Evolutionary conservation across 768 basidiomycete species (phyloP).

Genomic region (Boletus coccyginus): DNA sequence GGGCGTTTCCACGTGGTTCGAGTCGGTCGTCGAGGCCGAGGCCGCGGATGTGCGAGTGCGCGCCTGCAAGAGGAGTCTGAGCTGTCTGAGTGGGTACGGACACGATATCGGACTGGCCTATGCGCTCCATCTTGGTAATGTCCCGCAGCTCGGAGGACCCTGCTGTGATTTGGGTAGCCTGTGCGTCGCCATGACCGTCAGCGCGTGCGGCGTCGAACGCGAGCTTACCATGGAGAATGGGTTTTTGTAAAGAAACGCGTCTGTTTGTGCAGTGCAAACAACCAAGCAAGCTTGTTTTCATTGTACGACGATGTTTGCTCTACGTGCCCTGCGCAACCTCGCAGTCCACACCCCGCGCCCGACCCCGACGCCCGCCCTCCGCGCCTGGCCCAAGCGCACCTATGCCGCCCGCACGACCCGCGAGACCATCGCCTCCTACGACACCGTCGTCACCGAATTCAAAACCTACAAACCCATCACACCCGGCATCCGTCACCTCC

Average conservation of each 20-base stretch:
- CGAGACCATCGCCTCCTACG: conserved; percentile 33
- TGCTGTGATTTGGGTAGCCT: conserved; percentile 74
- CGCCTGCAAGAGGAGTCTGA: conserved; percentile 46
- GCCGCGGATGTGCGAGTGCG: conserved; percentile 93
- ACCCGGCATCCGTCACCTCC: conserved; percentile 83
- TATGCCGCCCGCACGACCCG: conserved; percentile 36
- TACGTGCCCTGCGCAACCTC: conserved; percentile 21
- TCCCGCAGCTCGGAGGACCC: conserved; percentile 79
- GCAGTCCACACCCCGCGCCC: conserved; percentile 2
- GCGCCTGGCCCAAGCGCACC: conserved; percentile 7
- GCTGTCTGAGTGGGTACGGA: neutral
- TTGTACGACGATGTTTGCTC: conserved; percentile 1
- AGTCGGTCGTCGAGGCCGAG: conserved; percentile 90
- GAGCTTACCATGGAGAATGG: conserved; percentile 25
- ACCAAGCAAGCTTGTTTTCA: neutral
- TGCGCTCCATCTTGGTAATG: conserved; percentile 91
- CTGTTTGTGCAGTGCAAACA: conserved; percentile 35
- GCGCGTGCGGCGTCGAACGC: neutral
- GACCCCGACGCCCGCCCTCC: neutral
- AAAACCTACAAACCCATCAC: conserved; percentile 91
- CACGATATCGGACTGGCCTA: conserved; percentile 47
- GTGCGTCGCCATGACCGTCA: conserved; percentile 6
- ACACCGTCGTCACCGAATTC: conserved; percentile 54
- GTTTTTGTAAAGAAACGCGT: conserved; percentile 25
- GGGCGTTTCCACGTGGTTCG: conserved; percentile 83